Evolutionary conservation across 345 rosid species (phyloP).

Genomic region (Nephelium lappaceum): DNA sequence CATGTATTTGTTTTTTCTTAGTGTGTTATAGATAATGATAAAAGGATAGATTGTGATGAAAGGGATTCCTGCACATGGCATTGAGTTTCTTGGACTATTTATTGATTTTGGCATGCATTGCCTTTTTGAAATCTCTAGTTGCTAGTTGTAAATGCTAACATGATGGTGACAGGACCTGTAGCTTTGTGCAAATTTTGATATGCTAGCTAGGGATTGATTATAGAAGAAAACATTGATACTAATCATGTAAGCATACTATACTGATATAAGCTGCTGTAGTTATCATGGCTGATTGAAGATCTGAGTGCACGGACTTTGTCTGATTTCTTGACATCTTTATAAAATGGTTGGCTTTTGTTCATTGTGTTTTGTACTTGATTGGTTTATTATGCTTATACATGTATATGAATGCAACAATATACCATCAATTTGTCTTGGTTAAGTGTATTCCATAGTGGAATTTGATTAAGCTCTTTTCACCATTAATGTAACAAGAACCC

Average conservation of each 20-base stretch:
- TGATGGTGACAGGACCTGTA: background rate
- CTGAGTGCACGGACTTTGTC: background rate
- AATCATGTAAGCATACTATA: background rate
- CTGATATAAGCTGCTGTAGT: slow-evolving; percentile 2
- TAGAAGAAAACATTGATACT: background rate
- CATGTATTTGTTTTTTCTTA: background rate
- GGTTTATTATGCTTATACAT: background rate
- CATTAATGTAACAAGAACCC: background rate
- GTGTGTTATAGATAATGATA: too few relatives aligned
- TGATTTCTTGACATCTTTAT: background rate
- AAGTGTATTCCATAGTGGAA: too few relatives aligned
- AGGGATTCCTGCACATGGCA: background rate
- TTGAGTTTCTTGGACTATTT: background rate
- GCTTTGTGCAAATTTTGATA: background rate
- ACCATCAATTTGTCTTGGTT: background rate
- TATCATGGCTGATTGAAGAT: slow-evolving; percentile 5
- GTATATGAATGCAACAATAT: background rate
- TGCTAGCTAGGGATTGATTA: background rate
- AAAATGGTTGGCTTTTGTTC: background rate
- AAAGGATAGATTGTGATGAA: too few relatives aligned
- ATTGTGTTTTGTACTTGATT: background rate
- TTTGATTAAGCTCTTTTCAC: background rate
- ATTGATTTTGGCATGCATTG: background rate
- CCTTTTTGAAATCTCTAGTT: background rate
- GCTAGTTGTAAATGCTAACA: background rate